Base-by-base conservation (phyloP, 352 stramenopile genomes). In the Elongisporangium prolatum region DNA sequence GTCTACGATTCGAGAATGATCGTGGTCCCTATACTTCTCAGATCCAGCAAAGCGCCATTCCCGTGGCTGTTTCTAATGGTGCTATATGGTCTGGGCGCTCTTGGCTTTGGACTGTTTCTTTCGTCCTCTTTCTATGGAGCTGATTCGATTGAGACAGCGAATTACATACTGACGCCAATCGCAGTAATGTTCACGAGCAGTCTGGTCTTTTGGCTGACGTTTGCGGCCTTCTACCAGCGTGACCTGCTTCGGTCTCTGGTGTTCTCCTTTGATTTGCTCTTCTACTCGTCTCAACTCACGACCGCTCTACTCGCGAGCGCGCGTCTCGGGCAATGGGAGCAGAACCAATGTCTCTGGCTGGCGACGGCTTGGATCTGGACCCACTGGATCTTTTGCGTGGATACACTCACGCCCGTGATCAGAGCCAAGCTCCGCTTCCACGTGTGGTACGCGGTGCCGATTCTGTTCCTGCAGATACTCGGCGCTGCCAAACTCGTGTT, bases 391-490 rank as follows among this genome's bases (percentile, higher is more conserved):
- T 54, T 74, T 11, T 75, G 59, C 11, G 52, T 77, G 11, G 69
- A 78, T 50, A 61, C 67, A 1, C 64, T 74, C 8, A 71, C 67
- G 5, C 64, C 70, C 1, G 18, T 71, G 4, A 64, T 75, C 50
- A 60, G 64, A 34, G 21, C 52, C 6, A 73, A 67, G 7, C 44
- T 69, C 21, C 44, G 58, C 14, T 48, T 69, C 9, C 28, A 13
- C 9, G 28, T 40, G 1, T 40, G 28, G 28, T 34, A 34, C 24
- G 24, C 24, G 3, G 24, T 7, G 24, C 24, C 24, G 24, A 34
- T 34, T 7, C 24, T 34, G 3, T 34, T 7, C 24, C 3, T 34
- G 24, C 24, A 34, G 24, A 3, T 34, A 7, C 24, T 34, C 7
- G 24, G 24, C 3, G 7, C n/a, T n/a, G n/a, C n/a, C n/a, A n/a